These are phyloP conservation scores for Entomortierella parvispora DNA, from an alignment of 192 early-diverging fungal species.

Conservation along the genomic window DNA sequence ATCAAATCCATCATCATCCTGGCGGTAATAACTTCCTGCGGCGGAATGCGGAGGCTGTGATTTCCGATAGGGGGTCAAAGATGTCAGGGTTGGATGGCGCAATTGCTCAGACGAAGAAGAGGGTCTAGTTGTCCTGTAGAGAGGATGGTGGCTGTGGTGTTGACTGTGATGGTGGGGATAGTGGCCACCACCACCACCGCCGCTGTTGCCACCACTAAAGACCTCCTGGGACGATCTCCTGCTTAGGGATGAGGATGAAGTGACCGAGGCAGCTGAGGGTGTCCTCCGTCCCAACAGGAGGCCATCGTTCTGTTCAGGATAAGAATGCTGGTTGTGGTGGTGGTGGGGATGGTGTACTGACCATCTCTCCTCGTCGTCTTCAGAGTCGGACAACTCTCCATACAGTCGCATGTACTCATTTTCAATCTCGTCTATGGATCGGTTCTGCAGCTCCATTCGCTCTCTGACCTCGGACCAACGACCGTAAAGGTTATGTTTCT, in stretches of 20 bases:
- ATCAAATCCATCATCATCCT: too few species aligned
- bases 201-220: background rate
- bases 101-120: too few species aligned
- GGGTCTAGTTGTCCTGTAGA: too few species aligned
- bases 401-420: constrained; percentile 47
- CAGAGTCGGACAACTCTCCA: constrained; percentile 33
- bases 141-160: background rate
- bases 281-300: background rate
- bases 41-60: too few species aligned
- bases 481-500: constrained; percentile 34
- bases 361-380: constrained; percentile 10
- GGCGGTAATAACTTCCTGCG: too few species aligned
- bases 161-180: background rate
- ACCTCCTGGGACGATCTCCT: constrained; percentile 25
- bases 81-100: too few species aligned
- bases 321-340: background rate
- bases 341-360: background rate
- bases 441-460: constrained; percentile 23
- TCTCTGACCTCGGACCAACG: constrained; percentile 30
- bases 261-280: constrained; percentile 8
- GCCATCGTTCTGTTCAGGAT: background rate
- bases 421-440: constrained; percentile 28
- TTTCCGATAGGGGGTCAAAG: too few species aligned
- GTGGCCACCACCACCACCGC: background rate
- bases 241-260: constrained; percentile 21